phyloP scores from a whole-genome alignment of 2,329 filamentous ascomycete genomes.

The Aspergillus sp. region DNA sequence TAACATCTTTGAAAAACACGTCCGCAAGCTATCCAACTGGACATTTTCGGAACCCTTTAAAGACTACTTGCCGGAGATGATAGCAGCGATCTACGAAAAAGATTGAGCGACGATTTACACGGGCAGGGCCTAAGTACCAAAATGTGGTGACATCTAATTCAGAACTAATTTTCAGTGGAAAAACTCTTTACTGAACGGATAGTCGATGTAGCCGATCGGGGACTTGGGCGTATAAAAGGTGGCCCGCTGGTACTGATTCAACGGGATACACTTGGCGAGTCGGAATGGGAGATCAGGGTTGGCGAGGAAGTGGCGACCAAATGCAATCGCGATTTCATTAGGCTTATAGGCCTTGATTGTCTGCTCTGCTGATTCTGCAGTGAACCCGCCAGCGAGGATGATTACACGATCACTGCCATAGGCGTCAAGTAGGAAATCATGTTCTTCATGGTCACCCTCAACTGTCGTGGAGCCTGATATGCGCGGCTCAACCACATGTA shows the following conservation, averaged over 20 bases:
- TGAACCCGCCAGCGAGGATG: constrained; percentile 51
- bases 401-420: constrained; percentile 46
- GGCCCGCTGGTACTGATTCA: constrained; percentile 39
- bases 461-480: constrained; percentile 39
- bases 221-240: constrained; percentile 42
- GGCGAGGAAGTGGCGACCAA: constrained; percentile 46
- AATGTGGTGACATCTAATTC: no score
- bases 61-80: constrained; percentile 1
- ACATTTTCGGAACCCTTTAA: neutral
- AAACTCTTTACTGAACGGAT: constrained; percentile 33
- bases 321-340: constrained; percentile 33
- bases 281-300: constrained; percentile 48
- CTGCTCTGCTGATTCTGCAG: constrained; percentile 39
- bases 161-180: no score
- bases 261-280: constrained; percentile 35
- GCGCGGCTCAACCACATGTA: constrained; percentile 62
- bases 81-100: neutral
- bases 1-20: constrained; percentile 3
- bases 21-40: neutral
- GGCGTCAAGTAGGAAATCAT: constrained; percentile 47
- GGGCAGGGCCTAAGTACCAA: no score
- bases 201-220: constrained; percentile 42
- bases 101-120: neutral
- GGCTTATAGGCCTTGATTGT: constrained; percentile 30
- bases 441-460: constrained; percentile 25